Evolutionary conservation across 371 early-diverging fungal species (phyloP).

Genomic region (Apophysomyces elegans): DNA sequence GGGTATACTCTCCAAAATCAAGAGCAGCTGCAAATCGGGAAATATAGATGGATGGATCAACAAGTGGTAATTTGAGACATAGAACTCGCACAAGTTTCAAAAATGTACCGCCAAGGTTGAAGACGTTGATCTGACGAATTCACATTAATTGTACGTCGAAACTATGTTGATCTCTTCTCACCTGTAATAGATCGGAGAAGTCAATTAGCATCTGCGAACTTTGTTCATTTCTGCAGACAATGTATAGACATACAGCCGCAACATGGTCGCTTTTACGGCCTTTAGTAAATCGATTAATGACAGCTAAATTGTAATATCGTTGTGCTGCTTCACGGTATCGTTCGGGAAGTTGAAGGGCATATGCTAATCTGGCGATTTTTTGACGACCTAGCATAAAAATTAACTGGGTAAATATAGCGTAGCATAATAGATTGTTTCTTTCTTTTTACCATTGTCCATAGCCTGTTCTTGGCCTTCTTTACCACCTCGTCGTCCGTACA

Average conservation of each 20-base stretch:
- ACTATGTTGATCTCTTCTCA: slow-evolving; percentile 20
- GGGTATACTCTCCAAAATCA: slow-evolving; percentile 92
- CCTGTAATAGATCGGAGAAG: slow-evolving; percentile 90
- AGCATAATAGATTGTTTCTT: slow-evolving; percentile 13
- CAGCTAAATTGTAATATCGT: slow-evolving; percentile 93
- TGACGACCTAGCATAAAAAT: slow-evolving; percentile 44
- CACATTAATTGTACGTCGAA: slow-evolving; percentile 1
- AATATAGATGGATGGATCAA: slow-evolving; percentile 98
- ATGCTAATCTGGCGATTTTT: slow-evolving; percentile 69
- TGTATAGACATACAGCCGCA: slow-evolving; percentile 96
- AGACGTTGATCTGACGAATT: slow-evolving; percentile 79
- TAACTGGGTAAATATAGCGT: slow-evolving; percentile 4
- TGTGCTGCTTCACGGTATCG: slow-evolving; percentile 89
- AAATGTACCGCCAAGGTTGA: slow-evolving; percentile 93
- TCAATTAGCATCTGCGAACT: slow-evolving; percentile 98
- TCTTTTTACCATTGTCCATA: slow-evolving; percentile 55
- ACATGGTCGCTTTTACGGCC: slow-evolving; percentile 90
- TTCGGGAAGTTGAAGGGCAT: slow-evolving; percentile 71
- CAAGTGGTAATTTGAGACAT: slow-evolving; percentile 79
- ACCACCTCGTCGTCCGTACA: slow-evolving; percentile 58
- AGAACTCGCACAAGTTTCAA: slow-evolving; percentile 82
- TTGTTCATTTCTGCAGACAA: slow-evolving; percentile 92
- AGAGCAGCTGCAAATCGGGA: slow-evolving; percentile 92
- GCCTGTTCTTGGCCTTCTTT: slow-evolving; percentile 74
- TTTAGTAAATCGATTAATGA: slow-evolving; percentile 90